A percentile compares a stretch with the other conserved stretches of the same genome.
phyloP scores from a whole-genome alignment of 768 basidiomycete species.

The Auriscalpium orientale region DNA sequence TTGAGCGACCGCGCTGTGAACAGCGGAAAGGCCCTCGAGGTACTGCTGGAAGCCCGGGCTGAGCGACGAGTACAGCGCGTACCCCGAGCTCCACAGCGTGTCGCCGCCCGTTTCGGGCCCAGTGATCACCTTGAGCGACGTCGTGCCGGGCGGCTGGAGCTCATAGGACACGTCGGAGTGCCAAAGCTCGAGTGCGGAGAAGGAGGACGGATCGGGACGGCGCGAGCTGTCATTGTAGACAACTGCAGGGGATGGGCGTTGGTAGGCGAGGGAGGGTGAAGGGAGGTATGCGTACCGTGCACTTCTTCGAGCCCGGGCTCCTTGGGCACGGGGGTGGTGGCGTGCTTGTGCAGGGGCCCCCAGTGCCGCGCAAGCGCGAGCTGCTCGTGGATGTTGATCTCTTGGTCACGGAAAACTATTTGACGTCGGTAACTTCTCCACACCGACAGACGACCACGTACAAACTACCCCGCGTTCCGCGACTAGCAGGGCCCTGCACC shows the following conservation, averaged over 20 bases:
- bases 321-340: conserved; percentile 68
- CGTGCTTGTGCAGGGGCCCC: conserved; percentile 76
- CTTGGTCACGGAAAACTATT: conserved; percentile 70
- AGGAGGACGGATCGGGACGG: conserved; percentile 55
- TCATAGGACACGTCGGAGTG: conserved; percentile 78
- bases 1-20: conserved; percentile 74
- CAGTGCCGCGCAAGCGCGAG: conserved; percentile 65
- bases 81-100: conserved; percentile 76
- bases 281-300: conserved; percentile 40
- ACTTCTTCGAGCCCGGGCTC: conserved; percentile 70
- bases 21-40: conserved; percentile 62
- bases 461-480: conserved; percentile 75
- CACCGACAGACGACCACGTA: conserved; percentile 26
- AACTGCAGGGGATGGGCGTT: conserved; percentile 31
- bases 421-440: not conserved
- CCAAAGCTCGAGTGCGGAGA: conserved; percentile 71
- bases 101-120: conserved; percentile 58
- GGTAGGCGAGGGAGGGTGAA: not conserved
- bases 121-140: conserved; percentile 68
- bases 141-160: conserved; percentile 55
- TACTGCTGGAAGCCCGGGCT: conserved; percentile 71
- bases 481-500: conserved; percentile 54
- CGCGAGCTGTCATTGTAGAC: conserved; percentile 64
- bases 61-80: conserved; percentile 77
- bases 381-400: conserved; percentile 59